phyloP scores from a whole-genome alignment of 1,284 basidiomycete genomes.

The Ceratobasidium sp. region DNA sequence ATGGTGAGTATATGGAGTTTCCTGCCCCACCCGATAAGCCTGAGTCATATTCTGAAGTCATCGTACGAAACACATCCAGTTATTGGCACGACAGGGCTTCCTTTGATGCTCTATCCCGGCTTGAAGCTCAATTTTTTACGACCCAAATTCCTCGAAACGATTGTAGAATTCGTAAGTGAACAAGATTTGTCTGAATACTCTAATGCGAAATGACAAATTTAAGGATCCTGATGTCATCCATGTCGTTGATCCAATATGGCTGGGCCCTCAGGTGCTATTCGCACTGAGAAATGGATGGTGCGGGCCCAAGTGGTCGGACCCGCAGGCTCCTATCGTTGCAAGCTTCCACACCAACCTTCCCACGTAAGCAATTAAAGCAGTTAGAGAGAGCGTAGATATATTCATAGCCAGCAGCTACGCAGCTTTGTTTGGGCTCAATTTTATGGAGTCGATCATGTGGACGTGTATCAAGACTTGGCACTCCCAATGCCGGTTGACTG shows the following conservation, averaged over 20 bases:
- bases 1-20: conserved; percentile 56
- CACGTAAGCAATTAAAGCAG: conserved; percentile 51
- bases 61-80: conserved; percentile 67
- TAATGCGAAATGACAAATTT: neutral
- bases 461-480: conserved; percentile 33
- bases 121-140: conserved; percentile 71
- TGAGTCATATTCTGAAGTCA: conserved; percentile 52
- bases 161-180: conserved; percentile 58
- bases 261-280: conserved; percentile 63
- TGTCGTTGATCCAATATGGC: conserved; percentile 69
- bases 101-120: conserved; percentile 67
- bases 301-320: conserved; percentile 57
- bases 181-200: neutral
- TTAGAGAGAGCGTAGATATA: too few relatives aligned
- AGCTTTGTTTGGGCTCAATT: conserved; percentile 26
- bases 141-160: conserved; percentile 65
- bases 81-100: conserved; percentile 68
- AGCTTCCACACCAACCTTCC: conserved; percentile 70
- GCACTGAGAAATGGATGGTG: conserved; percentile 62
- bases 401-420: too few relatives aligned
- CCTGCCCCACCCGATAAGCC: neutral
- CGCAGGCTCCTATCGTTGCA: conserved; percentile 63
- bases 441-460: conserved; percentile 48
- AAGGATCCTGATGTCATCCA: conserved; percentile 68
- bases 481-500: conserved; percentile 57